These are phyloP conservation scores for Epichloe hybrida DNA, from an alignment of 2,329 filamentous ascomycete species.

Conservation along the genomic window DNA sequence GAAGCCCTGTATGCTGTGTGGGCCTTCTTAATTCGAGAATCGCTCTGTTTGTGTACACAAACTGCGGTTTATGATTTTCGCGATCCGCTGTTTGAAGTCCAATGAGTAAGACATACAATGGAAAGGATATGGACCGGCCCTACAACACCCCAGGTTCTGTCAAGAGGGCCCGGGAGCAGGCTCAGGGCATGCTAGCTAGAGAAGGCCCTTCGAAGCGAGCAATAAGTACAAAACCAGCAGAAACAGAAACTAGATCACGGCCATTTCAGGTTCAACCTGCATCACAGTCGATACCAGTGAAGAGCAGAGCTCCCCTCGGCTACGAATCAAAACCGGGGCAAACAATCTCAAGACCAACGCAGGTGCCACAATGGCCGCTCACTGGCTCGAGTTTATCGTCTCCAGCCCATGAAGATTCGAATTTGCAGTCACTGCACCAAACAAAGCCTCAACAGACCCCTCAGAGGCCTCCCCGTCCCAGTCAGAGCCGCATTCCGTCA, in stretches of 20 bases:
- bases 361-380: slow-evolving; percentile 42
- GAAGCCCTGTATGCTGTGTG: not conserved
- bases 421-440: slow-evolving; percentile 37
- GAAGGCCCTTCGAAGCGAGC: slow-evolving; percentile 9
- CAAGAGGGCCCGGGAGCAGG: slow-evolving; percentile 40
- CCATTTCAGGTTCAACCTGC: slow-evolving; percentile 1
- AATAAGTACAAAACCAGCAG: slow-evolving; percentile 4
- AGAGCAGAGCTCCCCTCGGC: slow-evolving; percentile 9
- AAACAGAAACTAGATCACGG: not conserved
- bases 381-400: slow-evolving; percentile 25
- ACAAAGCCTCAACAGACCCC: slow-evolving; percentile 36
- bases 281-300: slow-evolving; percentile 9
- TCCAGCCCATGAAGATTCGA: slow-evolving; percentile 17
- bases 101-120: slow-evolving; percentile 45
- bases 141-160: slow-evolving; percentile 33
- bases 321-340: slow-evolving; percentile 11
- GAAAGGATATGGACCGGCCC: slow-evolving; percentile 35
- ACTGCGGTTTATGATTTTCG: not conserved
- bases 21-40: not conserved
- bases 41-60: not conserved
- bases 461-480: slow-evolving; percentile 46
- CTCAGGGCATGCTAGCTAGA: slow-evolving; percentile 25
- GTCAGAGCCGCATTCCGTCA: slow-evolving; percentile 43
- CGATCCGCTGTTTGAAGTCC: slow-evolving; percentile 12
- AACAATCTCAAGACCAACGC: slow-evolving; percentile 38